Conservation (phyloP, 2,329 filamentous ascomycete genomes). For the Colletotrichum sp. region DNA sequence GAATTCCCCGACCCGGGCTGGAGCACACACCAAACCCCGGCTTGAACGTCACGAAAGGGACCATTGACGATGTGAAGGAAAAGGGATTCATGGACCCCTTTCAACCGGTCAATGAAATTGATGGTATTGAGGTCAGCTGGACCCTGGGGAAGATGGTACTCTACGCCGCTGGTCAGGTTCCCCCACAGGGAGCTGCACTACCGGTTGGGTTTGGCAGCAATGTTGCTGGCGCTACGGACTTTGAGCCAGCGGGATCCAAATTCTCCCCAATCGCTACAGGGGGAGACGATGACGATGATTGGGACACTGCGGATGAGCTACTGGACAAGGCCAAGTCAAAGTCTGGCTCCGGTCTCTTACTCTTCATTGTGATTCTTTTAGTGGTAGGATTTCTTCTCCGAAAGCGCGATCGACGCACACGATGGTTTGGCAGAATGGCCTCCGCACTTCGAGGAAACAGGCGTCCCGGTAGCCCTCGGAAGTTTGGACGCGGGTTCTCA, state of each 20-base stretch:
- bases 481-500: slow-evolving; percentile 51
- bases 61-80: slow-evolving; percentile 70
- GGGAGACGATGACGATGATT: slow-evolving; percentile 54
- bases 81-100: slow-evolving; percentile 85
- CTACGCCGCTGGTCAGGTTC: slow-evolving; percentile 89
- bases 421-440: slow-evolving; percentile 61
- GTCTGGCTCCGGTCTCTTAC: slow-evolving; percentile 74
- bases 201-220: slow-evolving; percentile 96
- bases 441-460: slow-evolving; percentile 43
- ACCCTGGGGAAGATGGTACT: slow-evolving; percentile 96
- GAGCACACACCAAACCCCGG: slow-evolving; percentile 62
- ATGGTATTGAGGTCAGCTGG: slow-evolving; percentile 93
- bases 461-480: slow-evolving; percentile 51
- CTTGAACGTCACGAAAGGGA: slow-evolving; percentile 75
- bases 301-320: slow-evolving; percentile 60
- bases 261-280: slow-evolving; percentile 36
- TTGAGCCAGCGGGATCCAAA: slow-evolving; percentile 78
- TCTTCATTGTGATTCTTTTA: slow-evolving; percentile 77
- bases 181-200: slow-evolving; percentile 60
- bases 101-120: slow-evolving; percentile 90
- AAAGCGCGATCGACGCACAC: slow-evolving; percentile 75
- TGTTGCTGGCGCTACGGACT: slow-evolving; percentile 70
- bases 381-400: slow-evolving; percentile 76
- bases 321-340: slow-evolving; percentile 70
- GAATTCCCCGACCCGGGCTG: slow-evolving; percentile 83